These are phyloP conservation scores for Leonotis leonurus DNA, from an alignment of 257 asterid genomes.

Conservation along the genomic window DNA sequence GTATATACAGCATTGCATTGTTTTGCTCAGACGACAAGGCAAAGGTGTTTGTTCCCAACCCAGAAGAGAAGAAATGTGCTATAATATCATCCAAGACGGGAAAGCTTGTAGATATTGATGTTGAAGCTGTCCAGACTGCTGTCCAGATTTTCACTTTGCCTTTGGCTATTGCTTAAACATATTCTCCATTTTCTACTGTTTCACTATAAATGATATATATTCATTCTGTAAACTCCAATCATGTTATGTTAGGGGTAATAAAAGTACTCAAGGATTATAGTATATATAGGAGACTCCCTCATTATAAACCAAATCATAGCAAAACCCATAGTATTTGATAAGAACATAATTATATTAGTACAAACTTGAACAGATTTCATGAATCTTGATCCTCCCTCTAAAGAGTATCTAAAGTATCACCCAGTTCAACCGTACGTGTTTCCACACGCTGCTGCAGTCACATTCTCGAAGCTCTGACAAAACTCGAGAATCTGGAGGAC, in stretches of 20 bases:
- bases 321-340: no score
- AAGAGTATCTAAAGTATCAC: not conserved
- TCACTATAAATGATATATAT: no score
- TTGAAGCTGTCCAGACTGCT: constrained; percentile 59
- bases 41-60: constrained; percentile 49
- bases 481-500: constrained; percentile 36
- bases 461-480: constrained; percentile 45
- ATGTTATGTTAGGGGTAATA: no score
- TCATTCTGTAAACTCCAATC: no score
- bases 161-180: constrained; percentile 49
- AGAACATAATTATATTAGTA: no score
- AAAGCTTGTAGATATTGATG: constrained; percentile 59
- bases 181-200: no score
- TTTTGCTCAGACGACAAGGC: constrained; percentile 70
- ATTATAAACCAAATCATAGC: no score
- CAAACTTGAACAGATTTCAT: no score
- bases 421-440: not conserved
- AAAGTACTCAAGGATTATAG: no score
- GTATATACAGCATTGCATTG: constrained; percentile 50
- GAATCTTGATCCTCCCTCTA: not conserved
- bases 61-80: constrained; percentile 63
- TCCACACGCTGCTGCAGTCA: not conserved
- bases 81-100: constrained; percentile 68
- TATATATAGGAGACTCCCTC: no score
- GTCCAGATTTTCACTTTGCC: constrained; percentile 63